Base-by-base conservation (phyloP, 306 rosid species). In the Inga laurina region DNA sequence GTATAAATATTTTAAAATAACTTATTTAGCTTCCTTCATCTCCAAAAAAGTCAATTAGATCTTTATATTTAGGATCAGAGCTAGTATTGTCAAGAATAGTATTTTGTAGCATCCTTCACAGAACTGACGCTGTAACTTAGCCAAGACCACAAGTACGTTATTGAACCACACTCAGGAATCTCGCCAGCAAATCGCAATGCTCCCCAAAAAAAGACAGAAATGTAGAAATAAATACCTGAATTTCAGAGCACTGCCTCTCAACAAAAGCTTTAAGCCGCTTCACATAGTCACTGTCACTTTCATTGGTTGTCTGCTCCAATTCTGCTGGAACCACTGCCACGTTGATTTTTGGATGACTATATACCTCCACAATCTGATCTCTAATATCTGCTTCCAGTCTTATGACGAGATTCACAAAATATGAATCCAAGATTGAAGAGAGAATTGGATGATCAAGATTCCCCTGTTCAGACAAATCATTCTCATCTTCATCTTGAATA, bases 241-340 rank as follows among this genome's bases (percentile, higher is more conserved):
- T 92, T 87, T 96, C 99, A 51, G 92, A 88, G 91, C 93, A 91
- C 79, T 94, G 99, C 89, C 92, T 90, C 86, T 96, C 98, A 77
- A 92, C 88, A 89, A 96, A 96, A 65, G 82, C 85, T 85, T 92
- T 91, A 81, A 96, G 91, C 88, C 99, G 90, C 91, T 92, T 92
- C 65, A 91, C 78, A 78, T 96, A 96, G 83, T 92, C 97, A 12
- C 85, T 82, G 65, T 94, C 98, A 87, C 85, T 85, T 89, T 96
- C 99, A 69, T 92, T 90, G 12, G 88, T 87, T 82, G 84, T 91
- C 89, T 91, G 97, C 77, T 94, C 99, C 89, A 96, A 74, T 57
- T 96, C 98, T 43, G 94, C 98, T 10, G 99, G 99, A 74, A 94
- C 97, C 79, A 91, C 94, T n/a, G 94, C 93, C 86, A 94, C 95